Base-by-base conservation (phyloP, 164 flowering plant genomes). In the Warburgia ugandensis region DNA sequence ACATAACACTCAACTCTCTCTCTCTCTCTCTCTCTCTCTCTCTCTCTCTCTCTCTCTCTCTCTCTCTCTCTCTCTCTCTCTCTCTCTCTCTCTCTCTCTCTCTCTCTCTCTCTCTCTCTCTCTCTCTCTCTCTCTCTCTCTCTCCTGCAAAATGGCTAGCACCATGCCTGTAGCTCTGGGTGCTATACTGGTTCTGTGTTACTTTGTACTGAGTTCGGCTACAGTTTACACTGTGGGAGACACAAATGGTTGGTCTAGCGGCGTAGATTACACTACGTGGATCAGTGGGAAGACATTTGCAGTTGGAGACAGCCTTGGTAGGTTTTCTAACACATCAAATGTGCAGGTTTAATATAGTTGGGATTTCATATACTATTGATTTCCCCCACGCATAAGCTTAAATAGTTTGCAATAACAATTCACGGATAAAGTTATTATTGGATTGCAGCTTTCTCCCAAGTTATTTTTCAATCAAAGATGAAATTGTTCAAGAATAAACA, bases 301-400 rank as follows among this genome's bases (percentile, higher is more conserved):
- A 0, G 68, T 69, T 40, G 78, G 78, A 17, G 81, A 77, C 45
- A 64, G 26, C 20, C 76, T 77, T 13, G 71, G 81, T 69, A 17
- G 48, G 54, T 47, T 51, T 30, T 43, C 47, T 28, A 9, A n/a
- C n/a, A n/a, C n/a, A n/a, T n/a, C n/a, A n/a, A n/a, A n/a, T n/a
- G n/a, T n/a, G n/a, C n/a, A n/a, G n/a, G n/a, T n/a, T n/a, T n/a
- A n/a, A n/a, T n/a, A n/a, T n/a, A n/a, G n/a, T n/a, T n/a, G n/a
- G n/a, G n/a, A n/a, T n/a, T n/a, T n/a, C n/a, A n/a, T n/a, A n/a
- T n/a, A n/a, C n/a, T n/a, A n/a, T n/a, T n/a, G n/a, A n/a, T n/a
- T n/a, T n/a, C n/a, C n/a, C n/a, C n/a, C n/a, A n/a, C n/a, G n/a
- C n/a, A n/a, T n/a, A n/a, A n/a, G n/a, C n/a, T n/a, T n/a, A n/a